phyloP scores from a whole-genome alignment of 768 basidiomycete genomes.

The Megacollybia marginata region DNA sequence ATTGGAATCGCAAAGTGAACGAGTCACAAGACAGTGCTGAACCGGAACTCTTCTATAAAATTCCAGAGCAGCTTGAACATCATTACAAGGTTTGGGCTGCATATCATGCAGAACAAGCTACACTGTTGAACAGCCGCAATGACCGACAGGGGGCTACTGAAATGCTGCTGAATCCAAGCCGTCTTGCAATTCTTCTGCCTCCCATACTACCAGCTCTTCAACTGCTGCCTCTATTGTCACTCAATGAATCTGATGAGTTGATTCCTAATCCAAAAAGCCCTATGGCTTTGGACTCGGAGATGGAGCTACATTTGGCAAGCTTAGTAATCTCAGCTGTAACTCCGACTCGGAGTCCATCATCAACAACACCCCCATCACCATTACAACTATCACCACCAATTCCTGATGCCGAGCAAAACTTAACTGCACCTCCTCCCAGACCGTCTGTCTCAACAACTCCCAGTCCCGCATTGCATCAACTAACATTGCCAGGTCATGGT shows the following conservation, averaged over 20 bases:
- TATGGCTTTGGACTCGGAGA: too few species aligned
- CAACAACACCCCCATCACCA: too few species aligned
- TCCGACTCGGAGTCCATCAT: too few species aligned
- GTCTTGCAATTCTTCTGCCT: not conserved
- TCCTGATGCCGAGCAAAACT: too few species aligned
- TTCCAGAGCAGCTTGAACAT: constrained; percentile 10
- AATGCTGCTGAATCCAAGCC: not conserved
- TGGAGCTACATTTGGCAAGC: too few species aligned
- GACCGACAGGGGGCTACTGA: not conserved
- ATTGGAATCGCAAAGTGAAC: constrained; percentile 8
- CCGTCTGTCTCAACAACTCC: not conserved
- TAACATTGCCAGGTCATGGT: not conserved
- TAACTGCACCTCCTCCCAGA: too few species aligned
- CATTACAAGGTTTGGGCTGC: constrained; percentile 8
- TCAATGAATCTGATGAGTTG: too few species aligned
- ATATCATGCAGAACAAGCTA: not conserved
- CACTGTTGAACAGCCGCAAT: not conserved
- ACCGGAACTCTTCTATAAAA: constrained; percentile 10
- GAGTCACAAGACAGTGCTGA: not conserved
- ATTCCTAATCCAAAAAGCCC: too few species aligned
- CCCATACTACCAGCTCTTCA: not conserved
- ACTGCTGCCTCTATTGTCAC: too few species aligned
- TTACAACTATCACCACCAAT: too few species aligned
- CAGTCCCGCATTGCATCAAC: not conserved
- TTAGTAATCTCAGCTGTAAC: too few species aligned